A percentile compares a stretch with the other conserved stretches of the same genome.
These are phyloP conservation scores for Stereocaulon alpinum DNA, from an alignment of 495 filamentous ascomycete genomes.

Conservation along the genomic window DNA sequence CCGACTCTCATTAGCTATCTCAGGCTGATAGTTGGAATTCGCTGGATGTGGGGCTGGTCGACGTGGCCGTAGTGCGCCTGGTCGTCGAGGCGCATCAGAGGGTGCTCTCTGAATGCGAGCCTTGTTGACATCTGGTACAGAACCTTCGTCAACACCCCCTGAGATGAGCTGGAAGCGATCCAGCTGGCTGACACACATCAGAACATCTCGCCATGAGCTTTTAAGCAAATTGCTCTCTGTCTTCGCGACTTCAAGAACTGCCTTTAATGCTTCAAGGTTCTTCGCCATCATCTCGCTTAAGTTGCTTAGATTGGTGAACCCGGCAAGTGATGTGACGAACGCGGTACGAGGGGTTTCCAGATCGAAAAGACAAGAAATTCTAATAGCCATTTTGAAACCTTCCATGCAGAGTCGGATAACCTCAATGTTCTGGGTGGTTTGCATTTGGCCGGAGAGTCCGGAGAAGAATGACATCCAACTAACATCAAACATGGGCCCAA, in stretches of 20 bases:
- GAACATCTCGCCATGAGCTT: constrained; percentile 86
- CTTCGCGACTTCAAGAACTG: constrained; percentile 79
- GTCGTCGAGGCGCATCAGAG: constrained; percentile 41
- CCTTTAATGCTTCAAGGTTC: constrained; percentile 89
- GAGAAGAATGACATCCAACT: constrained; percentile 99
- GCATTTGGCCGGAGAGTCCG: constrained; percentile 79
- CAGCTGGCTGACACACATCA: constrained; percentile 92
- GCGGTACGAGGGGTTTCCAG: constrained; percentile 82
- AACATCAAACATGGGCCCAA: constrained; percentile 97
- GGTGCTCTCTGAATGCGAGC: constrained; percentile 52
- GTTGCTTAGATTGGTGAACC: constrained; percentile 92
- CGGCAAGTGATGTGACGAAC: constrained; percentile 87
- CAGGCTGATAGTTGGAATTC: constrained; percentile 60
- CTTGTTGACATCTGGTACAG: constrained; percentile 85
- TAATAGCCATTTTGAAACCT: constrained; percentile 84
- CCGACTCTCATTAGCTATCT: constrained; percentile 83
- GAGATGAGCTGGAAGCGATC: constrained; percentile 93
- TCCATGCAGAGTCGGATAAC: constrained; percentile 88
- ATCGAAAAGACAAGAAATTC: constrained; percentile 88
- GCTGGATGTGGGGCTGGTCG: neutral
- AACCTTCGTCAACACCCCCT: constrained; percentile 83
- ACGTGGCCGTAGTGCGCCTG: constrained; percentile 39
- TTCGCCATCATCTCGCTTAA: constrained; percentile 90
- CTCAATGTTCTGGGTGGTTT: constrained; percentile 83
- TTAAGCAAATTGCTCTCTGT: constrained; percentile 84